Percentiles rank a stretch among this genome's conserved stretches.
Evolutionary conservation across 768 basidiomycete genomes (phyloP).

Genomic region (Pholiota molesta): DNA sequence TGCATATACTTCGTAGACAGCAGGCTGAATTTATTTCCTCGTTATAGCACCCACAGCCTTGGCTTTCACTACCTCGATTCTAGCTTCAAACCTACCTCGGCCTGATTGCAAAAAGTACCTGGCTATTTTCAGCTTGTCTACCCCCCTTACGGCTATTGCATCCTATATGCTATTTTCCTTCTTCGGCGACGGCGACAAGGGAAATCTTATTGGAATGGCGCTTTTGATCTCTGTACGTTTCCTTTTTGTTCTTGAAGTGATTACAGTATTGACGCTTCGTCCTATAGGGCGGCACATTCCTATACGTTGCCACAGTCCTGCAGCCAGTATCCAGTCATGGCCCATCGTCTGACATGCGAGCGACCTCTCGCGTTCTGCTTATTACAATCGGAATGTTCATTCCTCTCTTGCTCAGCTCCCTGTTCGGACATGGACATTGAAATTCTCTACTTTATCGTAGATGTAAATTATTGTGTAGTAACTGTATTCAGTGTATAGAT

Average conservation of each 20-base stretch:
- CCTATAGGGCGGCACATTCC: constrained; percentile 84
- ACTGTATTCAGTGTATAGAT: background rate
- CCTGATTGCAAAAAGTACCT: constrained; percentile 75
- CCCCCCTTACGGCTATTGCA: constrained; percentile 79
- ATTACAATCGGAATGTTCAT: constrained; percentile 72
- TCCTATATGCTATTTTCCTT: constrained; percentile 70
- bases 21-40: background rate
- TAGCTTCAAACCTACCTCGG: constrained; percentile 73
- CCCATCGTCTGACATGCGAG: constrained; percentile 43
- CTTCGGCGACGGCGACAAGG: constrained; percentile 46
- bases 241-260: background rate
- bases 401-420: constrained; percentile 60
- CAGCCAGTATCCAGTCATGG: constrained; percentile 67
- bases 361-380: constrained; percentile 49
- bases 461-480: background rate
- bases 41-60: constrained; percentile 84
- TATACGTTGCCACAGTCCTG: constrained; percentile 93
- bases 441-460: background rate
- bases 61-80: constrained; percentile 82
- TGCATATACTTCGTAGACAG: background rate
- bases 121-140: constrained; percentile 78
- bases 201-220: constrained; percentile 72
- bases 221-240: constrained; percentile 80
- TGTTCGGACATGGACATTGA: constrained; percentile 67
- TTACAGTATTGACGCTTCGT: background rate